These are phyloP conservation scores for Bipolaris gigantea DNA, from an alignment of 2,329 filamentous ascomycete species.

Conservation along the genomic window DNA sequence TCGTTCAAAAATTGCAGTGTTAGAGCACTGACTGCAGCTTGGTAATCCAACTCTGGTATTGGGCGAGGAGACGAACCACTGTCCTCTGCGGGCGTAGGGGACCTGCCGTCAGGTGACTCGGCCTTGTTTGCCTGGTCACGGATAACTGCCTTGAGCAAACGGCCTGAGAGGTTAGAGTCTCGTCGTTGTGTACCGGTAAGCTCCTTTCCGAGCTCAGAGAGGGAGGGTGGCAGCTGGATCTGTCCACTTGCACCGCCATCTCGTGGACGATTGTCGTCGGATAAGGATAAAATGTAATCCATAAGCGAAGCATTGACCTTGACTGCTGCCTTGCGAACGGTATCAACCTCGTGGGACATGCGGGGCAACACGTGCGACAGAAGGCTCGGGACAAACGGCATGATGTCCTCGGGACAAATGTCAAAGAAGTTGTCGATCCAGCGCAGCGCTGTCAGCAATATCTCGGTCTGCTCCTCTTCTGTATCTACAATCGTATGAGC, in stretches of 20 bases:
- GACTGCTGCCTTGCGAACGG: conserved; percentile 83
- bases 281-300: conserved; percentile 90
- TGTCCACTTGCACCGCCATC: conserved; percentile 47
- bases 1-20: conserved; percentile 95
- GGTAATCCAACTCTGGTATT: conserved; percentile 82
- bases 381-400: conserved; percentile 91
- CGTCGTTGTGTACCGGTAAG: conserved; percentile 45
- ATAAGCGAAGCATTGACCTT: conserved; percentile 89
- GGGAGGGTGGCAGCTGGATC: conserved; percentile 48
- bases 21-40: conserved; percentile 88
- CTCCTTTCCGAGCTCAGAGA: conserved; percentile 46
- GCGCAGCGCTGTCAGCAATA: conserved; percentile 83
- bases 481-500: conserved; percentile 29
- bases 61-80: conserved; percentile 48
- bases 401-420: conserved; percentile 94
- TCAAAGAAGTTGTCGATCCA: conserved; percentile 98
- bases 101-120: conserved; percentile 32
- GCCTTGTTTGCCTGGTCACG: conserved; percentile 36
- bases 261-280: conserved; percentile 59
- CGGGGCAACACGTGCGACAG: conserved; percentile 89
- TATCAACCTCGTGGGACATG: conserved; percentile 88
- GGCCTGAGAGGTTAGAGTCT: conserved; percentile 44
- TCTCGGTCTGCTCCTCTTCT: conserved; percentile 73
- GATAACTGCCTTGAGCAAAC: conserved; percentile 41
- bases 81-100: conserved; percentile 51